Evolutionary conservation across 345 rosid species (phyloP).

Genomic region (Cardamine chenopodiifolia): DNA sequence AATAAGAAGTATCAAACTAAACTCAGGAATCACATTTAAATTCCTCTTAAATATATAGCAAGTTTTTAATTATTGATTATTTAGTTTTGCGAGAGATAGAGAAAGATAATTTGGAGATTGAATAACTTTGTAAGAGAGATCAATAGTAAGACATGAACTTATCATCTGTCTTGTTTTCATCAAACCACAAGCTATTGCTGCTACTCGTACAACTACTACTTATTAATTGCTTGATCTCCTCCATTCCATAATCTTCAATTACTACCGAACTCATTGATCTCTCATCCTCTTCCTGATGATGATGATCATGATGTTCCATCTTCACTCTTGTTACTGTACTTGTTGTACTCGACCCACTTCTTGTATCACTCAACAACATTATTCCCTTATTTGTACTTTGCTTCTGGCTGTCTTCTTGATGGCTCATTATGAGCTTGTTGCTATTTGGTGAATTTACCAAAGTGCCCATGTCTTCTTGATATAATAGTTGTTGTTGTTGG

Average conservation of each 20-base stretch:
- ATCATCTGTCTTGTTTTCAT: conserved; percentile 62
- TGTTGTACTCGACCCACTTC: conserved; percentile 71
- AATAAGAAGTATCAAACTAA: no score
- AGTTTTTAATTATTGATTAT: background rate
- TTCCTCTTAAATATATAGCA: background rate
- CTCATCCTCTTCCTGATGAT: conserved; percentile 38
- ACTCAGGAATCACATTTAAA: conserved; percentile 6
- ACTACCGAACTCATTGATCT: conserved; percentile 25
- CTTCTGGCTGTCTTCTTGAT: conserved; percentile 47
- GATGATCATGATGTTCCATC: conserved; percentile 42
- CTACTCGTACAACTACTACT: conserved; percentile 52
- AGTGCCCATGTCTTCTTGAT: conserved; percentile 40
- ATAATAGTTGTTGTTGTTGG: conserved; percentile 44
- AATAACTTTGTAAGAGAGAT: conserved; percentile 16
- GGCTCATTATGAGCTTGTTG: conserved; percentile 35
- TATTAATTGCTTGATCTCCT: conserved; percentile 78
- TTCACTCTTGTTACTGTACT: conserved; percentile 51
- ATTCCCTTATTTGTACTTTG: conserved; percentile 45
- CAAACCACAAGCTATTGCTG: conserved; percentile 54
- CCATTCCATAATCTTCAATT: conserved; percentile 58
- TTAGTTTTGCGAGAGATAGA: background rate
- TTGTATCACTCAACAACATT: conserved; percentile 44
- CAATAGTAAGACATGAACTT: conserved; percentile 62
- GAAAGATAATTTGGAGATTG: background rate
- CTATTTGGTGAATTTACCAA: conserved; percentile 37